These are phyloP conservation scores for Russula dissimulans DNA, from an alignment of 768 basidiomycete genomes.

Conservation along the genomic window DNA sequence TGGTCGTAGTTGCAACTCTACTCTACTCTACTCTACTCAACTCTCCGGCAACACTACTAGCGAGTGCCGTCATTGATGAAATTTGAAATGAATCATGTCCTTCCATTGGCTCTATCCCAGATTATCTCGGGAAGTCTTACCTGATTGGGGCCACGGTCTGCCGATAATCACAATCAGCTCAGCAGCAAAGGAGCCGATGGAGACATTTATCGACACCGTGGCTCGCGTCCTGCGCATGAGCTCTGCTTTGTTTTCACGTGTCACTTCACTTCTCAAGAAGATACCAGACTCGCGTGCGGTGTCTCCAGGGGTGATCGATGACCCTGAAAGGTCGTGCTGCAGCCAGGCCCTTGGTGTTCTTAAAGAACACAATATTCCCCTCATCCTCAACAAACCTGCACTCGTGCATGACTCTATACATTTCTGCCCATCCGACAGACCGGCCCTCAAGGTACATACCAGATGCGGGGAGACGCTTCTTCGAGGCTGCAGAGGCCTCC, in stretches of 20 bases:
- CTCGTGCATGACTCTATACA: slow-evolving; percentile 64
- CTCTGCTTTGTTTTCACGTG: background rate
- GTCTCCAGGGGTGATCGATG: slow-evolving; percentile 54
- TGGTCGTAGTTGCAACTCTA: too few relatives aligned
- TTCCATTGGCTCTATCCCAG: too few relatives aligned
- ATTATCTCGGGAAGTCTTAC: too few relatives aligned
- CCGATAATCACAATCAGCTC: too few relatives aligned
- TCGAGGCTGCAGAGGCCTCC: slow-evolving; percentile 85
- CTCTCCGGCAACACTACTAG: too few relatives aligned
- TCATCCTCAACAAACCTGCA: slow-evolving; percentile 97
- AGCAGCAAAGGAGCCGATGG: too few relatives aligned
- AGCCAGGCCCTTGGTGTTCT: slow-evolving; percentile 76
- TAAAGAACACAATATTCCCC: slow-evolving; percentile 85
- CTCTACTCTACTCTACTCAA: too few relatives aligned
- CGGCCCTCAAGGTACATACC: slow-evolving; percentile 58
- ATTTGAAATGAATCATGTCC: too few relatives aligned
- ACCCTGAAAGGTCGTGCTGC: slow-evolving; percentile 53
- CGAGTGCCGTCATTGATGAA: too few relatives aligned
- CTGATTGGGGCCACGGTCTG: too few relatives aligned
- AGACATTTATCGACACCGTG: too few relatives aligned
- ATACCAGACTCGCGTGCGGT: slow-evolving; percentile 58
- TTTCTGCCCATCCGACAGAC: slow-evolving; percentile 71
- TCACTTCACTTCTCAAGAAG: slow-evolving; percentile 31
- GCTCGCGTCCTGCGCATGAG: too few relatives aligned
- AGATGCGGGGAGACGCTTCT: slow-evolving; percentile 52